Conservation (phyloP, 306 rosid species). For the Prunus kanzakura region DNA sequence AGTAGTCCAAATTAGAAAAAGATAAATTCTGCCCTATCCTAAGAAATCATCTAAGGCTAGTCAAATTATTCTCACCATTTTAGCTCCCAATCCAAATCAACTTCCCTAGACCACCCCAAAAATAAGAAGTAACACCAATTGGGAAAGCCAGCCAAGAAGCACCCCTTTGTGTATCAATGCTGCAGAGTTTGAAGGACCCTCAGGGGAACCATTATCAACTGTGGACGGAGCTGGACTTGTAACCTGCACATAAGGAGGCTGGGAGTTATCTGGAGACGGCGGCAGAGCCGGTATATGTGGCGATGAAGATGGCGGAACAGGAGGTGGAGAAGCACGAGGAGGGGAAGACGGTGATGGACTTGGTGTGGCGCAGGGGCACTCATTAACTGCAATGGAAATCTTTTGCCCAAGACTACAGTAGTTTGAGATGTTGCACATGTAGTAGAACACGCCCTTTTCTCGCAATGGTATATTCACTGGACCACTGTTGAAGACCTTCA, state of each 20-base stretch:
- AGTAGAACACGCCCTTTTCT: conserved; percentile 29
- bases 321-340: background rate
- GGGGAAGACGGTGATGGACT: conserved; percentile 3
- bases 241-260: background rate
- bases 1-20: background rate
- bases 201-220: background rate
- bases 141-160: background rate
- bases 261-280: background rate
- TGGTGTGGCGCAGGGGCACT: conserved; percentile 5
- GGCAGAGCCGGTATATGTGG: background rate
- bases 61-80: background rate
- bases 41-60: background rate
- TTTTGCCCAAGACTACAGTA: conserved; percentile 38
- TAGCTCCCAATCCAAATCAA: background rate
- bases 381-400: conserved; percentile 31
- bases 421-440: conserved; percentile 38
- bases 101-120: background rate
- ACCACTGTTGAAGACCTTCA: conserved; percentile 18
- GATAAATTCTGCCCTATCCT: background rate
- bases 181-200: conserved; percentile 2
- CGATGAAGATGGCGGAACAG: conserved; percentile 9
- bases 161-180: background rate
- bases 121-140: background rate
- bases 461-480: conserved; percentile 27
- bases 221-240: conserved; percentile 13